Evolutionary conservation across 192 early-diverging fungal species (phyloP).

Genomic region (Thamnidium elegans): DNA sequence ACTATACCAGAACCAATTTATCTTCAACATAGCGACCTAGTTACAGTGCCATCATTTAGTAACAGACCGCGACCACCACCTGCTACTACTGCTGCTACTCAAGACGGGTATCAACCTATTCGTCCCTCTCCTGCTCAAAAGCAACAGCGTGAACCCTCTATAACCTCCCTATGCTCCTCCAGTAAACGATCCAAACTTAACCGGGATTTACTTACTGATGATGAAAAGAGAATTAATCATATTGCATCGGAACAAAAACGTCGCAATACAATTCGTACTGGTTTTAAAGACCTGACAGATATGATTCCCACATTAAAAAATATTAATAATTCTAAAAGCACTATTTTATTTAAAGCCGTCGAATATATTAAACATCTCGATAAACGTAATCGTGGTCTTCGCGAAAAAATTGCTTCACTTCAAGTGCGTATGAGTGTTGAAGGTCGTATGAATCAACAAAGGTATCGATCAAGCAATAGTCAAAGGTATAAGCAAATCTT

Average conservation of each 20-base stretch:
- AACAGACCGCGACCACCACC: background rate
- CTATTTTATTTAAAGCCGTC: constrained; percentile 65
- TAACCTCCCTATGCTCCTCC: background rate
- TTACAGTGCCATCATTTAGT: constrained; percentile 1
- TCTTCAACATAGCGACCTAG: constrained; percentile 11
- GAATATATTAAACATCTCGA: constrained; percentile 64
- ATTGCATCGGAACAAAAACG: constrained; percentile 74
- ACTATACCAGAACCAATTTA: background rate
- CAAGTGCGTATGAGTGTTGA: constrained; percentile 16
- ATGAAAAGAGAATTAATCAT: constrained; percentile 71
- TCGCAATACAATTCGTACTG: constrained; percentile 68
- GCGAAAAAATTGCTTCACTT: constrained; percentile 21
- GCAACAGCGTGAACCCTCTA: too few species aligned
- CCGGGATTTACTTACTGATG: constrained; percentile 61
- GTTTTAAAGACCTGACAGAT: constrained; percentile 89
- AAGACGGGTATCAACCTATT: too few species aligned
- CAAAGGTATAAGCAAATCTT: background rate
- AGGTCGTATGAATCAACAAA: background rate
- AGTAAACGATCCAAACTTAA: constrained; percentile 31
- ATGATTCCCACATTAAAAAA: constrained; percentile 79
- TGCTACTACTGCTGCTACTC: too few species aligned
- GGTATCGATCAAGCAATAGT: too few species aligned
- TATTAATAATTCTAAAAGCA: constrained; percentile 64
- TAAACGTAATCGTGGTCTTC: constrained; percentile 42
- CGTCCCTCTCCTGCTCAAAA: too few species aligned